Evolutionary conservation across 202 grass and related monocot species (phyloP).

Genomic region (Hordeum pubiflorum): DNA sequence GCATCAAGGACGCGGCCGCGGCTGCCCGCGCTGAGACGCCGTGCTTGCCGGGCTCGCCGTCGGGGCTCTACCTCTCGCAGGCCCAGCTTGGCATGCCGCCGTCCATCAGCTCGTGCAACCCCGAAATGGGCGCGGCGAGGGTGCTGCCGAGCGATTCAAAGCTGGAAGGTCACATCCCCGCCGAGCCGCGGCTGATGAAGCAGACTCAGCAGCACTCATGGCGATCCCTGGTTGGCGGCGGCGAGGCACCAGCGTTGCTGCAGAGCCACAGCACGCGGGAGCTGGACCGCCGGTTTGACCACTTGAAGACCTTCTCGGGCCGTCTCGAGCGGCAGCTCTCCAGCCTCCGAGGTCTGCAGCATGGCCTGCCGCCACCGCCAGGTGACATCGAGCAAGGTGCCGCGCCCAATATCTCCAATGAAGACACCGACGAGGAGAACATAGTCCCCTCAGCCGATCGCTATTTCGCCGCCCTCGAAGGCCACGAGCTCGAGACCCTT

Average conservation of each 20-base stretch:
- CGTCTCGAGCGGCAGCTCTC: no score
- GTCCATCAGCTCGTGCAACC: neutral
- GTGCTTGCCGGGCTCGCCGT: neutral
- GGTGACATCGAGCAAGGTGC: neutral
- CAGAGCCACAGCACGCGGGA: neutral
- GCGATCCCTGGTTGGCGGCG: neutral
- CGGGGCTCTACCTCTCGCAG: neutral
- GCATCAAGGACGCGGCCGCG: neutral
- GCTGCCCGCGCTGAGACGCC: neutral
- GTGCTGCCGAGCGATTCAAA: no score
- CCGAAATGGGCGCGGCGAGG: neutral
- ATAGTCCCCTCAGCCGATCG: neutral
- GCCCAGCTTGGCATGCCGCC: neutral
- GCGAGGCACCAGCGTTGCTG: neutral
- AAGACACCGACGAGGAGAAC: neutral
- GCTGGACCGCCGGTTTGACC: neutral
- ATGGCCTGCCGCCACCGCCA: neutral
- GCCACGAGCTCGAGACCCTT: neutral
- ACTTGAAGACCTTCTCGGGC: neutral
- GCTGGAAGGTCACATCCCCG: no score
- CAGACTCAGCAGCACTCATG: neutral
- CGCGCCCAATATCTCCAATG: neutral
- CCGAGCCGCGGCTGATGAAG: no score
- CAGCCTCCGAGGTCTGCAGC: neutral
- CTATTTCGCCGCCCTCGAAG: neutral